Evolutionary conservation across 192 early-diverging fungal genomes (phyloP), one percentile per base, ranked within the genome.

Genomic region (Entomortierella beljakovae): DNA sequence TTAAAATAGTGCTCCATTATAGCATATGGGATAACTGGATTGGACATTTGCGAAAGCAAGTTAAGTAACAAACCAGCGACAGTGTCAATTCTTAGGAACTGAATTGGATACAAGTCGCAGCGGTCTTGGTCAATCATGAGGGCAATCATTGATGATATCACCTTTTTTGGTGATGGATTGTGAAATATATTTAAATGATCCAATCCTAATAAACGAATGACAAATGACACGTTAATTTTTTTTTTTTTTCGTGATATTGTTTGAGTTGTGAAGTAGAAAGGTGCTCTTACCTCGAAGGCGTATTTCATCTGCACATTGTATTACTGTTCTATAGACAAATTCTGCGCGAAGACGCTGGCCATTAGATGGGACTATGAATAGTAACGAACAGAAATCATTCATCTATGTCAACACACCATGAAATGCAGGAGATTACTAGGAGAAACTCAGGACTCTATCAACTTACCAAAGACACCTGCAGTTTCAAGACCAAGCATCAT

Each of bases 401-500:
- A 25, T 35, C 25, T 25, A 50, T 13, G 31, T 11, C 49, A 29
- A 56, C 38, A 43, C n/a, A 35, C 6, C n/a, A 20, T 13, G 51
- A 6, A 26, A 51, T 38, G 18, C 6, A 0, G 34, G 40, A 3
- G 18, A 53, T 18, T 53, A 11, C 26, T 29, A 35, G 11, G 18
- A 37, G 23, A 53, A 18, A 48, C 25, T 26, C 6, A 20, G 28
- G 10, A 29, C 13, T 4, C 29, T 15, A 8, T 33, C 72, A n/a
- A n/a, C n/a, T 51, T 79, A 79, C 75, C 66, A 61, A 79, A 79
- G 8, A 79, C 67, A 22, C 75, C 75, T 34, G 75, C 29, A 0
- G 75, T 70, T 13, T 79, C 75, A 25, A 79, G 67, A 9, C 65
- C 75, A n/a, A 79, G 42, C 75, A 79, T 64, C 75, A 79, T 79